Percentiles rank a stretch among this genome's conserved stretches.
Evolutionary conservation across 2,329 filamentous ascomycete genomes (phyloP).

Genomic region (Chrysosphaeria jannelii): DNA sequence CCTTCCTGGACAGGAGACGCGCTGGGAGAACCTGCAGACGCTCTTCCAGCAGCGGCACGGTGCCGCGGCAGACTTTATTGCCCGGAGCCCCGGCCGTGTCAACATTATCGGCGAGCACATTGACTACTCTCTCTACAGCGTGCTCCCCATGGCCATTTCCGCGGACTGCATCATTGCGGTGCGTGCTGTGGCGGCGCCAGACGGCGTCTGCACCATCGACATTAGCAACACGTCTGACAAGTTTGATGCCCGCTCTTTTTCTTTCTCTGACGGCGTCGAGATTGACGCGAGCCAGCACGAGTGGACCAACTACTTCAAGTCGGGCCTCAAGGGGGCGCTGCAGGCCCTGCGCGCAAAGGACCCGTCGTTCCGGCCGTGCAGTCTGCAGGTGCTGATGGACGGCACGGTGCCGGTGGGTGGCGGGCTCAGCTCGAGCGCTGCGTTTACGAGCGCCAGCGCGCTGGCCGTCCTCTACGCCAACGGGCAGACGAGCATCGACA

Average conservation of each 20-base stretch:
- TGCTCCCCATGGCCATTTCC: slow-evolving; percentile 82
- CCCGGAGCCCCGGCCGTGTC: slow-evolving; percentile 75
- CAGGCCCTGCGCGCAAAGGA: slow-evolving; percentile 43
- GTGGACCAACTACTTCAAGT: slow-evolving; percentile 98
- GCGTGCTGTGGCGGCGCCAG: slow-evolving; percentile 12
- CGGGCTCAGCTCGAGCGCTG: slow-evolving; percentile 76
- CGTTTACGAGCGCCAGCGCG: slow-evolving; percentile 73
- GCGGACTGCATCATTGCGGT: slow-evolving; percentile 78
- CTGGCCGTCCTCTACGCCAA: slow-evolving; percentile 72
- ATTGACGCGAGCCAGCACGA: slow-evolving; percentile 70
- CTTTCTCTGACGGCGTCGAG: slow-evolving; percentile 30
- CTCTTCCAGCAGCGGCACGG: slow-evolving; percentile 44
- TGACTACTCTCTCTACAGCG: slow-evolving; percentile 90
- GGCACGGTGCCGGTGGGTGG: slow-evolving; percentile 79
- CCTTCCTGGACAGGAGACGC: slow-evolving; percentile 29
- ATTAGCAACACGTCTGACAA: slow-evolving; percentile 53
- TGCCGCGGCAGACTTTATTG: slow-evolving; percentile 44
- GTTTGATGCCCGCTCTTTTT: slow-evolving; percentile 48
- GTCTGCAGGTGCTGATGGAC: slow-evolving; percentile 72
- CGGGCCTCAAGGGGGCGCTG: slow-evolving; percentile 56
- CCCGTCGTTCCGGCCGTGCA: slow-evolving; percentile 29
- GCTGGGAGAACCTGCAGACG: slow-evolving; percentile 47
- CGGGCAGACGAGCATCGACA: slow-evolving; percentile 47
- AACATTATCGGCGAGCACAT: slow-evolving; percentile 99
- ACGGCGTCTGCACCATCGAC: slow-evolving; percentile 17